Evolutionary conservation across 352 stramenopile species (phyloP).

Genomic region (Phytopythium aichiense): DNA sequence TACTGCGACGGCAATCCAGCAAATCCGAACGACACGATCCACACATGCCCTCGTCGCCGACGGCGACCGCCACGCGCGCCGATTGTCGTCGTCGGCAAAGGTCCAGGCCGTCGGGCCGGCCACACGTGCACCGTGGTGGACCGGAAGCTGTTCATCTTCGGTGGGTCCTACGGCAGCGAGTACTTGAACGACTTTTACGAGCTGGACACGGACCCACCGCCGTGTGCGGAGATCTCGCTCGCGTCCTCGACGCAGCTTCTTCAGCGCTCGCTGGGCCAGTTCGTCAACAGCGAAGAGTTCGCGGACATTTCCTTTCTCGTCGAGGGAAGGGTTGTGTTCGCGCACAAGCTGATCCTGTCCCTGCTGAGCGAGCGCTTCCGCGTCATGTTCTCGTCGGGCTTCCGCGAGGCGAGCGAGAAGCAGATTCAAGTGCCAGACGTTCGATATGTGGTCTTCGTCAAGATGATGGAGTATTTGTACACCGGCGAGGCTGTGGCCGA

Average conservation of each 20-base stretch:
- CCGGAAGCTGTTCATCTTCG: conserved; percentile 93
- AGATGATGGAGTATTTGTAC: conserved; percentile 95
- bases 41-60: conserved; percentile 12
- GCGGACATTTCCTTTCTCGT: conserved; percentile 96
- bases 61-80: conserved; percentile 35
- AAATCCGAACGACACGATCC: conserved; percentile 65
- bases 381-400: conserved; percentile 93
- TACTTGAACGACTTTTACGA: conserved; percentile 95
- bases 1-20: conserved; percentile 25
- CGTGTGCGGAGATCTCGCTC: conserved; percentile 76
- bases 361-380: conserved; percentile 92
- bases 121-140: conserved; percentile 94
- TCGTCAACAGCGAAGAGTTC: conserved; percentile 92
- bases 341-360: conserved; percentile 93
- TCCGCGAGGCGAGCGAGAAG: conserved; percentile 78
- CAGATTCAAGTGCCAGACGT: conserved; percentile 91
- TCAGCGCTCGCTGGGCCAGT: conserved; percentile 78
- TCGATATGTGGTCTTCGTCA: conserved; percentile 87
- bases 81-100: conserved; percentile 82
- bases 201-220: conserved; percentile 92
- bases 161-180: conserved; percentile 87
- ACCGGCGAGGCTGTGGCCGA: conserved; percentile 52
- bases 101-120: conserved; percentile 87
- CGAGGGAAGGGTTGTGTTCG: conserved; percentile 90
- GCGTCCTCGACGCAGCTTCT: conserved; percentile 60